Evolutionary conservation across 129 eudicot genomes (phyloP), one percentile per base, ranked within the genome.

Genomic region (Artemisia tridentata): DNA sequence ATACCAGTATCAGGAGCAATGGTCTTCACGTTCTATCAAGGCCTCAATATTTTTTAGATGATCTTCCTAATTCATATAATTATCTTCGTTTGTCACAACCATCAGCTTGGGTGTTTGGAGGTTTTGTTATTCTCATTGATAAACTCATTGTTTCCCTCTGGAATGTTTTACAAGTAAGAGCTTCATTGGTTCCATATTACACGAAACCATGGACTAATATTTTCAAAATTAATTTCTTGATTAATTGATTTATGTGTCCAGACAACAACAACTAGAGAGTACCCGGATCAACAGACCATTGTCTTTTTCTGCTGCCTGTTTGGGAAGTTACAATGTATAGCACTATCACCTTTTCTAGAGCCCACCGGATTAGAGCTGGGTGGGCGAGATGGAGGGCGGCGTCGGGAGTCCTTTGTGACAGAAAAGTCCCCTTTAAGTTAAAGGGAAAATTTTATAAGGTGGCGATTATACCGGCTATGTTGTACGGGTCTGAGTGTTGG

Each of bases 11-110:
- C 48, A 8, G 83, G 86, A 49, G 86, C 80, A 11, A 73, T 51
- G 52, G 77, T 78, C 19, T 51, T 72, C 41, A 82, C 83, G 3
- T 81, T 82, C 31, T 82, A 82, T 61, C 69, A 63, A 57, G 86
- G 86, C 57, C 86, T 78, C 0, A 3, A 13, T 18, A 65, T 78
- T 31, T 57, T 67, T 1, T 12, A n/a, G 15, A 53, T 18, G 18
- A 52, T 15, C 7, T 69, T 12, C 3, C 11, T 13, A n/a, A 47
- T 72, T 47, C 73, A 54, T 51, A 10, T 9, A 48, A 62, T 34
- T 46, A 65, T 1, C 55, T 45, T 4, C 51, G 18, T 65, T 62
- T 19, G 53, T 58, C 58, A 65, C 74, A 78, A 38, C 15, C 13
- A 19, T 31, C 82, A 0, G 13, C 64, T 60, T 68, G 75, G 64